Percentiles rank a stretch among this genome's conserved stretches.
phyloP scores from a whole-genome alignment of 1,284 basidiomycete species.

The Pisolithus thermaeus region DNA sequence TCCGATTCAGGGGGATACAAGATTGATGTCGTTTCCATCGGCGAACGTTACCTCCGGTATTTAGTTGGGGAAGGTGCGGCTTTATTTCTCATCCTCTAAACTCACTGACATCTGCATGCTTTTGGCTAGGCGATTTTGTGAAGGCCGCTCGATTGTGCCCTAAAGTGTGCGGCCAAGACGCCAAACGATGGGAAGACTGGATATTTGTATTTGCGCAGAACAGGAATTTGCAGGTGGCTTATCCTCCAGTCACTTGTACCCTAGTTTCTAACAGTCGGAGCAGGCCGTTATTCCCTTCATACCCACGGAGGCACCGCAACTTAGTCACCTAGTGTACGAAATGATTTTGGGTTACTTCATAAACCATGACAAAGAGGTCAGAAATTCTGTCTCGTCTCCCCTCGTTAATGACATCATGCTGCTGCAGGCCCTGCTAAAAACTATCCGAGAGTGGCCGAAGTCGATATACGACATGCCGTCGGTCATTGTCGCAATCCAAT shows the following conservation, averaged over 20 bases:
- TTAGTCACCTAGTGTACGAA: constrained; percentile 87
- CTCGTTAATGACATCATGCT: neutral
- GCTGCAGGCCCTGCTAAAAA: constrained; percentile 64
- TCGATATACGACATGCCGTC: constrained; percentile 87
- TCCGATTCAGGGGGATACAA: constrained; percentile 23
- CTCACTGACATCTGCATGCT: neutral
- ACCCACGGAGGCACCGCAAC: constrained; percentile 76
- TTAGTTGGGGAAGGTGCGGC: constrained; percentile 66
- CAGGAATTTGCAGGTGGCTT: constrained; percentile 67
- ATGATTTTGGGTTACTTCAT: constrained; percentile 91
- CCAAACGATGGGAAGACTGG: constrained; percentile 90
- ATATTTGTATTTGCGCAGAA: constrained; percentile 89
- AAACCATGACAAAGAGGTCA: constrained; percentile 67
- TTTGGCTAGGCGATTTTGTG: constrained; percentile 60
- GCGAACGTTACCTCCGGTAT: constrained; percentile 79
- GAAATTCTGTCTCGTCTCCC: constrained; percentile 14
- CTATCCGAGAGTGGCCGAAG: constrained; percentile 84
- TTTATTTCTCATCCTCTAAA: neutral
- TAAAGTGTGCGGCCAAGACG: constrained; percentile 79
- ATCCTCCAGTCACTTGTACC: neutral
- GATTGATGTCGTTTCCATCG: constrained; percentile 72
- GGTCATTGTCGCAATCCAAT: constrained; percentile 84
- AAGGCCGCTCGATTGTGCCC: constrained; percentile 86
- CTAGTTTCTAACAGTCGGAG: constrained; percentile 1
- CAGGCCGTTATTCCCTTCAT: constrained; percentile 87